Evolutionary conservation across 108 stramenopile species (phyloP), one percentile per base, ranked within the genome.

Genomic region (Schizochytrium sp.): DNA sequence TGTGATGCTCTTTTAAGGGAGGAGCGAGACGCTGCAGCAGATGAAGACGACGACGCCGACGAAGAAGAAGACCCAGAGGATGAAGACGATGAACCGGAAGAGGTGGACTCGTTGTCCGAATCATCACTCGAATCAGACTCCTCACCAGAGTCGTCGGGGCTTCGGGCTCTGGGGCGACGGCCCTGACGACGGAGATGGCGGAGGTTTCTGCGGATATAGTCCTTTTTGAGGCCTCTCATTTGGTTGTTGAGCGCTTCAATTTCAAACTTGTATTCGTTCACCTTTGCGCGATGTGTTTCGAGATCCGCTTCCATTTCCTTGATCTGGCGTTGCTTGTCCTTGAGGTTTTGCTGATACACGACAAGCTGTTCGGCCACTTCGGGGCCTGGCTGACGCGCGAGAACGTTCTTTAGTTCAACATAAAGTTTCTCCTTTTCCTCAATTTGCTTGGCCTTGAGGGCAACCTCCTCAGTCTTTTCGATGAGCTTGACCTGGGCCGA

Each of bases 391-490:
- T 94, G 94, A 45, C 94, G 72, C 12, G 92, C 91, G 5, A 95
- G 72, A 28, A 91, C 90, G 5, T 91, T 89, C 63, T 94, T 94
- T 19, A 95, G 92, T 58, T 95, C 93, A 18, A 93, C 90, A 60
- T 95, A 95, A 3, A 94, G 87, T 21, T 91, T 91, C 59, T 95
- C 95, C 91, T 95, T 91, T 72, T 93, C 89, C 51, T 94, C 90
- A 58, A 95, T 94, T 18, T 91, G 89, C 23, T 69, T 21, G 18
- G 94, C 92, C 72, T 91, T 91, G 23, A 44, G 60, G 10, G 63
- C 71, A 44, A 91, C 72, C 25, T 92, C 87, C 58, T 93, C 94
- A 4, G 92, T 92, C 89, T 93, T 93, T 25, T 71, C 71, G 44
- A 95, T 90, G 5, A 94, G 72, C 76, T 58, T 63, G 43, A 88